These are phyloP conservation scores for Chlorella sp. DNA, from an alignment of 139 green algal genomes.

Conservation along the genomic window DNA sequence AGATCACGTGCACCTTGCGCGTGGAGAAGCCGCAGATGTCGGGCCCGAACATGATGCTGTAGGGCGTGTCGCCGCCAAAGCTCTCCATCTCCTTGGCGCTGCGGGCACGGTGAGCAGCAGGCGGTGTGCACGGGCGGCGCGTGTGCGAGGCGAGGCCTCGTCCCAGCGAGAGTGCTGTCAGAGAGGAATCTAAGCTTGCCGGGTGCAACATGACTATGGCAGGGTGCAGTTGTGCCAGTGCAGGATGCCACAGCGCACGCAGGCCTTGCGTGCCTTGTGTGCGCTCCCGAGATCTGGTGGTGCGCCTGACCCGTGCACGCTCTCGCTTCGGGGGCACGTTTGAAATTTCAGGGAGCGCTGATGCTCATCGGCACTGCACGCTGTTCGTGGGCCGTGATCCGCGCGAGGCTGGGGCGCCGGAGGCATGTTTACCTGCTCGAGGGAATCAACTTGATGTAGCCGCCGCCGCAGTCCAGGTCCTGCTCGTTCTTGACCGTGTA, in stretches of 20 bases:
- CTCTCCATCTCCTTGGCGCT: constrained; percentile 60
- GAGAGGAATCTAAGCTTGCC: neutral
- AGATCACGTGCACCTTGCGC: constrained; percentile 92
- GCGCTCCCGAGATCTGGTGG: neutral
- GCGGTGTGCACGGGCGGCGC: no score
- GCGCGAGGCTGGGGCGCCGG: no score
- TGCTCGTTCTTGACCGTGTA: constrained; percentile 88
- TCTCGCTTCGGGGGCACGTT: no score
- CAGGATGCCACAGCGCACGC: neutral
- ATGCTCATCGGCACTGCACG: no score
- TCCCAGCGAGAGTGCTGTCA: neutral
- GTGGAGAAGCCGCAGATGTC: constrained; percentile 92
- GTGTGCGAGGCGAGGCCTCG: no score
- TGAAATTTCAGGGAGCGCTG: no score
- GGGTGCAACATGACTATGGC: no score
- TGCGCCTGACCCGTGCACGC: no score
- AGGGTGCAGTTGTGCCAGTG: no score
- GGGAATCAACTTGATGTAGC: constrained; percentile 87
- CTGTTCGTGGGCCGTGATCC: no score
- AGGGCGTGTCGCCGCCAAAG: constrained; percentile 83
- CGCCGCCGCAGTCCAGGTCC: constrained; percentile 83
- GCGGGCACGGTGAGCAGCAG: no score
- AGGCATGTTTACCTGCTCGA: constrained; percentile 36
- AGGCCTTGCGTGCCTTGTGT: neutral
- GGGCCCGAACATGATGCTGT: constrained; percentile 98